Evolutionary conservation across 164 flowering plant species (phyloP).

Genomic region (Magnolia changhungtana): DNA sequence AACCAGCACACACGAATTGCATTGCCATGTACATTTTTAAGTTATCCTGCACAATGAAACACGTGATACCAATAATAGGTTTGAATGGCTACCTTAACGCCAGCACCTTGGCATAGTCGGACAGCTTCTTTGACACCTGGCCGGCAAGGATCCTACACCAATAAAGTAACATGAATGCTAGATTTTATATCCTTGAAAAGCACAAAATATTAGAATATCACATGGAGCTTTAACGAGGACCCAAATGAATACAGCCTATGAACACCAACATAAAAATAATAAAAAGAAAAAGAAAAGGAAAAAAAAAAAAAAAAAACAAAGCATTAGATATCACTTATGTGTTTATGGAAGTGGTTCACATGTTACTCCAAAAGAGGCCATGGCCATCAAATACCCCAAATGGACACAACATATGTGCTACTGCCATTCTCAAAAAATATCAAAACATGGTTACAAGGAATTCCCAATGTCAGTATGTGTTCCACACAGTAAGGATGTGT

Average conservation of each 20-base stretch:
- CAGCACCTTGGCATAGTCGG: slow-evolving; percentile 67
- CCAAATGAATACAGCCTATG: neutral
- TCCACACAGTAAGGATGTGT: neutral
- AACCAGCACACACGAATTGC: neutral
- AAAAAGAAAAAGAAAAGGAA: too few relatives aligned
- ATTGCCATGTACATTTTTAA: neutral
- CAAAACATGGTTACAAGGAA: neutral
- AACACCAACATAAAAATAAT: neutral
- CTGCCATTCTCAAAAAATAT: too few relatives aligned
- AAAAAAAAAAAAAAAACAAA: too few relatives aligned
- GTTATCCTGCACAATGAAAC: neutral
- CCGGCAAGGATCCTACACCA: slow-evolving; percentile 86
- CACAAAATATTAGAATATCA: neutral
- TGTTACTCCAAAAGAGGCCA: too few relatives aligned
- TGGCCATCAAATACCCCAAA: too few relatives aligned
- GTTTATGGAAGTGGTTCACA: too few relatives aligned
- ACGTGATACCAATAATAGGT: neutral
- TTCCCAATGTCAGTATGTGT: neutral
- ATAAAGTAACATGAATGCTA: neutral
- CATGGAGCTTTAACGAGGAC: neutral
- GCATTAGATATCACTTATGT: too few relatives aligned
- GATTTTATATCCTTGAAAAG: neutral
- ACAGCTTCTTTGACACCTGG: slow-evolving; percentile 85
- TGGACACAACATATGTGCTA: too few relatives aligned
- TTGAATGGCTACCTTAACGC: slow-evolving; percentile 66